Evolutionary conservation across 2,329 filamentous ascomycete genomes (phyloP).

Genomic region (Cladosporium sp.): DNA sequence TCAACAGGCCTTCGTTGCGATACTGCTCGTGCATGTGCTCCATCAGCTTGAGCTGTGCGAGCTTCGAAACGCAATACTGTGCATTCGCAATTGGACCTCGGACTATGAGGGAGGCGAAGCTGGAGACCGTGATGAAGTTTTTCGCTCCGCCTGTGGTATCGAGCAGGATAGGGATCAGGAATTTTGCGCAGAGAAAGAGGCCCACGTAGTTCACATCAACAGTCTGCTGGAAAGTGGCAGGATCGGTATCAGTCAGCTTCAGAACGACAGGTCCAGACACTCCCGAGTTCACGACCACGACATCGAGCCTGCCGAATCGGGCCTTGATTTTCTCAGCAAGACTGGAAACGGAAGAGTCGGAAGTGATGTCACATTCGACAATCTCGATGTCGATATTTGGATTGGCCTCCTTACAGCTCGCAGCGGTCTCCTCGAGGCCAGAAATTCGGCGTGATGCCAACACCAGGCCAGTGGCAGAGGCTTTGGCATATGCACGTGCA

Average conservation of each 20-base stretch:
- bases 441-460: slow-evolving; percentile 30
- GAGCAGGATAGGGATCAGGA: slow-evolving; percentile 23
- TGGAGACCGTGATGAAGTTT: slow-evolving; percentile 34
- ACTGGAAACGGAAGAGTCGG: slow-evolving; percentile 14
- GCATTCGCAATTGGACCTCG: slow-evolving; percentile 38
- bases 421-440: slow-evolving; percentile 27
- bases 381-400: slow-evolving; percentile 25
- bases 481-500: slow-evolving; percentile 32
- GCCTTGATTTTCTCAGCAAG: slow-evolving; percentile 17
- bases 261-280: slow-evolving; percentile 19
- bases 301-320: slow-evolving; percentile 23
- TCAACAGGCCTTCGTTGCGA: slow-evolving; percentile 24
- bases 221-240: slow-evolving; percentile 20
- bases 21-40: slow-evolving; percentile 38
- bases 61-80: slow-evolving; percentile 36
- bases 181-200: slow-evolving; percentile 27
- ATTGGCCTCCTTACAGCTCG: slow-evolving; percentile 24
- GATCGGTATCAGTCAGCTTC: slow-evolving; percentile 22
- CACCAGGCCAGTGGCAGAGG: slow-evolving; percentile 31
- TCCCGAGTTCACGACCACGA: slow-evolving; percentile 26
- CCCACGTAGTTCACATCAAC: slow-evolving; percentile 28
- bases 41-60: slow-evolving; percentile 35
- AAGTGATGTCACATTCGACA: slow-evolving; percentile 25
- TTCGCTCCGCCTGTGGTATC: slow-evolving; percentile 20
- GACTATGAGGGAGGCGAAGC: slow-evolving; percentile 30